Percentiles rank a stretch among this genome's conserved stretches.
Conservation (phyloP, 2,329 filamentous ascomycete species). For the Talaromyces sp. region DNA sequence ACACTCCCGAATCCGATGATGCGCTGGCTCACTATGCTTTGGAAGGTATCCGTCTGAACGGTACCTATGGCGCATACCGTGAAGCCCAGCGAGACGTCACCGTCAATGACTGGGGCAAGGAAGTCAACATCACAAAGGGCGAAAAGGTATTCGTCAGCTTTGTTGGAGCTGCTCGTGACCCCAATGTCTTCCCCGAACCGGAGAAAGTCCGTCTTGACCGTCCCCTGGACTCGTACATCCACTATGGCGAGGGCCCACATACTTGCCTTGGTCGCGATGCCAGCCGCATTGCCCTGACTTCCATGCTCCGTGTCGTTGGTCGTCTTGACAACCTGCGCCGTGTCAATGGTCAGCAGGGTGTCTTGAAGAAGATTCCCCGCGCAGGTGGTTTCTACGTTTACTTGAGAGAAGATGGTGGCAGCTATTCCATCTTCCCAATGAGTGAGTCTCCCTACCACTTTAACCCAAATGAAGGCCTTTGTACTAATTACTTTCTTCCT, state of each 20-base stretch:
- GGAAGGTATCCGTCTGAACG: slow-evolving; percentile 65
- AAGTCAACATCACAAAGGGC: slow-evolving; percentile 49
- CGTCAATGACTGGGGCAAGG: slow-evolving; percentile 46
- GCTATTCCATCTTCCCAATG: slow-evolving; percentile 47
- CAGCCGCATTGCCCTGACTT: slow-evolving; percentile 56
- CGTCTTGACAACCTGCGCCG: slow-evolving; percentile 55
- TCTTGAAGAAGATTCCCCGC: slow-evolving; percentile 59
- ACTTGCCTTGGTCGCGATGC: slow-evolving; percentile 57
- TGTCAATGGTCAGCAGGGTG: slow-evolving; percentile 58
- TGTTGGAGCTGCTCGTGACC: slow-evolving; percentile 52
- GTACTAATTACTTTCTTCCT: slow-evolving; percentile 13
- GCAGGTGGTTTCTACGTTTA: slow-evolving; percentile 55
- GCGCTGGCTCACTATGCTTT: slow-evolving; percentile 63
- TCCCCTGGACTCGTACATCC: slow-evolving; percentile 58
- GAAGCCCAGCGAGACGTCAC: slow-evolving; percentile 44
- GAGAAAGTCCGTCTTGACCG: slow-evolving; percentile 57
- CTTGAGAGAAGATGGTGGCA: slow-evolving; percentile 60
- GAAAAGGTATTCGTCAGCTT: slow-evolving; percentile 61
- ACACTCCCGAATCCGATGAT: slow-evolving; percentile 54
- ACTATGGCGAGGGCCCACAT: slow-evolving; percentile 59
- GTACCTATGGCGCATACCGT: slow-evolving; percentile 57
- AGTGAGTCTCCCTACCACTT: slow-evolving; percentile 23
- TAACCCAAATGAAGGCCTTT: not conserved
- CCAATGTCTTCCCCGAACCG: slow-evolving; percentile 56
- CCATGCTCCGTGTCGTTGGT: slow-evolving; percentile 63